Conservation (phyloP, 2,329 filamentous ascomycete species). For the Diaporthe capsici region DNA sequence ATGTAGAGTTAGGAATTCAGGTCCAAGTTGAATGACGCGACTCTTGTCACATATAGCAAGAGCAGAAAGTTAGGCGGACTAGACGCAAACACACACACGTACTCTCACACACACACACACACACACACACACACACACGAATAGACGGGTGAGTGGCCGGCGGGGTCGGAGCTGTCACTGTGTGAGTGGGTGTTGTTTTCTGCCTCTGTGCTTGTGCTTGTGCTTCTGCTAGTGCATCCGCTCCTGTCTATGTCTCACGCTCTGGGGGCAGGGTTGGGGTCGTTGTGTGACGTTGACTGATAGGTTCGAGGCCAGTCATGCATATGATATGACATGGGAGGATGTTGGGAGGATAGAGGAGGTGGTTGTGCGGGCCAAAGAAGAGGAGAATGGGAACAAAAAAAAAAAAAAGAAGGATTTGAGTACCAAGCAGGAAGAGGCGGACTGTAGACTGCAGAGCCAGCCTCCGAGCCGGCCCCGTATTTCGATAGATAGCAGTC, state of each 20-base stretch:
- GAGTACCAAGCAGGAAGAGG: slow-evolving; percentile 14
- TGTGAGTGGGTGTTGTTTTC: background rate
- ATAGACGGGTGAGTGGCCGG: slow-evolving; percentile 1
- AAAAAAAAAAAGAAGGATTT: background rate
- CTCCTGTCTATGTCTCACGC: background rate
- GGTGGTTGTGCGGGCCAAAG: background rate
- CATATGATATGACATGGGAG: slow-evolving; percentile 2
- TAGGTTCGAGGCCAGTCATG: background rate
- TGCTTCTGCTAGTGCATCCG: background rate
- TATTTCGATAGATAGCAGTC: slow-evolving; percentile 31
- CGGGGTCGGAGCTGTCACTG: slow-evolving; percentile 21
- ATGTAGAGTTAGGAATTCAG: slow-evolving; percentile 13
- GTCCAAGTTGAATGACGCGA: slow-evolving; percentile 25
- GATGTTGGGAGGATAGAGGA: background rate
- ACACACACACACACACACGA: background rate
- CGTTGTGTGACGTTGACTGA: background rate
- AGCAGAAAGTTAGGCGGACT: slow-evolving; percentile 6
- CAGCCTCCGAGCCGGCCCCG: slow-evolving; percentile 21
- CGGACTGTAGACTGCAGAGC: slow-evolving; percentile 1
- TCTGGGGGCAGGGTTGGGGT: slow-evolving; percentile 19
- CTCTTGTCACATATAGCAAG: slow-evolving; percentile 10
- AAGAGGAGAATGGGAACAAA: background rate
- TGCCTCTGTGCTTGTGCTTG: slow-evolving; percentile 8
- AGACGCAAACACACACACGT: slow-evolving; percentile 11
- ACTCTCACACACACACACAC: background rate